A percentile compares a stretch with the other conserved stretches of the same genome.
Evolutionary conservation across 2,329 filamentous ascomycete genomes (phyloP).

Genomic region (Nemania sp.): DNA sequence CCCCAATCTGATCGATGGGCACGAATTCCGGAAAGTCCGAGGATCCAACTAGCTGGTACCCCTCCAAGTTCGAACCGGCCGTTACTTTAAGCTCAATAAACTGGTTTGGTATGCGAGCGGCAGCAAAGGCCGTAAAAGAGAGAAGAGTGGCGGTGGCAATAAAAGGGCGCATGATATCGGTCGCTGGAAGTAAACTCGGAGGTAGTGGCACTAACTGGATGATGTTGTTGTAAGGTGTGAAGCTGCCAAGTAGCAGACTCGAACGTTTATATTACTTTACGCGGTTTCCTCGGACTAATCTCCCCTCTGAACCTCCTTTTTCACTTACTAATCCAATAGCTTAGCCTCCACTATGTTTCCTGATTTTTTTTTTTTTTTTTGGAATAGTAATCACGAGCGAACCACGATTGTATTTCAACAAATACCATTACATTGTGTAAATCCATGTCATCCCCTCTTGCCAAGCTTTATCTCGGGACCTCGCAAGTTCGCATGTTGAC

Average conservation of each 20-base stretch:
- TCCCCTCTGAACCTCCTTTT: not conserved
- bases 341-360: not conserved
- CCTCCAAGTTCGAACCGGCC: not conserved
- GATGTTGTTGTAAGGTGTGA: not conserved
- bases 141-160: not conserved
- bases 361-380: too few relatives aligned
- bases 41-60: not conserved
- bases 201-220: not conserved
- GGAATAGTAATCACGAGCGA: too few relatives aligned
- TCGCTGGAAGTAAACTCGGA: not conserved
- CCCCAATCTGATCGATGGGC: not conserved
- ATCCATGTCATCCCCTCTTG: not conserved
- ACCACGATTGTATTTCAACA: too few relatives aligned
- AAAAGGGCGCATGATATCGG: not conserved
- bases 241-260: not conserved
- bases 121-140: not conserved
- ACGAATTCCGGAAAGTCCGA: not conserved
- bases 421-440: too few relatives aligned
- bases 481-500: slow-evolving; percentile 7
- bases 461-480: not conserved
- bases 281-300: not conserved
- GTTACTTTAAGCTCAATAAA: not conserved
- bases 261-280: not conserved
- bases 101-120: not conserved
- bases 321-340: too few relatives aligned